Evolutionary conservation across 2,329 filamentous ascomycete species (phyloP).

Genomic region (Fusarium nodosum): DNA sequence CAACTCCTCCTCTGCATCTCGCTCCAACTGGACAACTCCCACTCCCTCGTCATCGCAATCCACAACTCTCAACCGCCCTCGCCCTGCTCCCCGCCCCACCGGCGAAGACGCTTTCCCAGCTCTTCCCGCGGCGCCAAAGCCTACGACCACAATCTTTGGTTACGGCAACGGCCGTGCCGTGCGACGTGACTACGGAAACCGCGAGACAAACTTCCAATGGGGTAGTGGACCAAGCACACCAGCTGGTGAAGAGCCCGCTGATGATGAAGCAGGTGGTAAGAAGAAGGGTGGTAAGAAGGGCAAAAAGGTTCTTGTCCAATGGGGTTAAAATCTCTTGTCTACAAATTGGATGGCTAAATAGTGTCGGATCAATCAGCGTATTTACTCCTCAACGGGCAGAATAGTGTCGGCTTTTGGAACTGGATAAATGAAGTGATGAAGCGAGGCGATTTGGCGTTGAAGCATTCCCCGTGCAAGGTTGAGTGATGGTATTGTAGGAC

Average conservation of each 20-base stretch:
- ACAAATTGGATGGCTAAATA: background rate
- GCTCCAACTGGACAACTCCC: conserved; percentile 51
- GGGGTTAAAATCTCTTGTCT: conserved; percentile 62
- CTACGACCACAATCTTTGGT: conserved; percentile 72
- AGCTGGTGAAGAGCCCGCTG: conserved; percentile 48
- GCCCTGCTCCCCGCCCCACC: conserved; percentile 43
- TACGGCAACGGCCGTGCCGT: conserved; percentile 69
- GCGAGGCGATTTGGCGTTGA: conserved; percentile 1
- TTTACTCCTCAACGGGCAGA: background rate
- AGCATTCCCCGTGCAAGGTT: background rate
- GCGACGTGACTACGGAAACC: conserved; percentile 64
- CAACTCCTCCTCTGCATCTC: conserved; percentile 44
- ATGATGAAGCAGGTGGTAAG: conserved; percentile 54
- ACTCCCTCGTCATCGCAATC: conserved; percentile 50
- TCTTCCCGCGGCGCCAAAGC: conserved; percentile 81
- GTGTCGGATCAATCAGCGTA: background rate
- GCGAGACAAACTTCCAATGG: conserved; percentile 69
- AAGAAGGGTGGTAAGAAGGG: conserved; percentile 72
- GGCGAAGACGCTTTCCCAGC: conserved; percentile 81
- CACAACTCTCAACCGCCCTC: conserved; percentile 37
- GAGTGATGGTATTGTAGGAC: background rate
- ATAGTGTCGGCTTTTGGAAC: background rate
- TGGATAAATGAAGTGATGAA: conserved; percentile 10
- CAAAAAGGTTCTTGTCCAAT: conserved; percentile 73
- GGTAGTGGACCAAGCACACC: conserved; percentile 51